Conservation (phyloP, 192 early-diverging fungal genomes). For the Coemansia sp. region DNA sequence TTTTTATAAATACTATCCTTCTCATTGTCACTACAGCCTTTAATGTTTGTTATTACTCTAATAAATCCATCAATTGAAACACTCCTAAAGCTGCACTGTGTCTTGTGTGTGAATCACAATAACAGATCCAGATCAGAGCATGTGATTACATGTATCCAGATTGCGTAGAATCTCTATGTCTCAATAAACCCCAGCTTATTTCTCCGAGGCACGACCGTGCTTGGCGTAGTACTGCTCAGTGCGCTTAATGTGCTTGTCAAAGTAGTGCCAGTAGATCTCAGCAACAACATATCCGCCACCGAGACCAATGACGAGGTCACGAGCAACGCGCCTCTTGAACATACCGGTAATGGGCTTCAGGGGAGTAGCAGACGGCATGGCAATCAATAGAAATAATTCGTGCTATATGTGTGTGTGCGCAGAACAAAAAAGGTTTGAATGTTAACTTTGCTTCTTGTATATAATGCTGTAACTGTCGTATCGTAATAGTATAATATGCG, state of each 20-base stretch:
- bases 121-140: too few species aligned
- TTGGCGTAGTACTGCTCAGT: constrained; percentile 51
- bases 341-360: constrained; percentile 53
- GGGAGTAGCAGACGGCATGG: constrained; percentile 52
- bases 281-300: constrained; percentile 31
- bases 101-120: too few species aligned
- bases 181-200: neutral
- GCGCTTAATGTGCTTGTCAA: constrained; percentile 42
- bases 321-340: constrained; percentile 46
- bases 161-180: neutral
- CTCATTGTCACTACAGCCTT: too few species aligned
- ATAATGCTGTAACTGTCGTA: too few species aligned
- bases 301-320: constrained; percentile 47
- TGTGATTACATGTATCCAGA: too few species aligned
- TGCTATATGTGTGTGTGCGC: neutral
- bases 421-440: neutral
- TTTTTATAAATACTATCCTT: too few species aligned
- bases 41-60: too few species aligned
- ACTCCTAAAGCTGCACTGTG: too few species aligned
- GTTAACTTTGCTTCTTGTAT: too few species aligned
- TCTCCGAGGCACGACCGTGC: constrained; percentile 44
- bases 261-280: constrained; percentile 48
- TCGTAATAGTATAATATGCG: too few species aligned
- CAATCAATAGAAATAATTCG: neutral
- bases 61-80: too few species aligned